Evolutionary conservation across 352 stramenopile genomes (phyloP).

Genomic region (Thalassiosira mediterranea): DNA sequence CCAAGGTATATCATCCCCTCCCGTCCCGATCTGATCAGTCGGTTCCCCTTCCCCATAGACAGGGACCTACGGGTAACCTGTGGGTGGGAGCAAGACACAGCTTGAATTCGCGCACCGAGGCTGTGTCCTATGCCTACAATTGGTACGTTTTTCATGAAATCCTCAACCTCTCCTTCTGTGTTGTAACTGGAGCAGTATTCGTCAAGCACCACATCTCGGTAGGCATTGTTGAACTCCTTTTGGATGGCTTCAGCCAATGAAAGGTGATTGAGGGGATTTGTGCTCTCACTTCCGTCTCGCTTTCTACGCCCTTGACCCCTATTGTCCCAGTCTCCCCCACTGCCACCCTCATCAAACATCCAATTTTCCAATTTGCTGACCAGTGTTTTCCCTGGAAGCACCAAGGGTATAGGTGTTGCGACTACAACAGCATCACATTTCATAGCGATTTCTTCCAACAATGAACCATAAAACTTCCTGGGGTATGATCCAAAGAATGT

Average conservation of each 20-base stretch:
- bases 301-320: too few relatives aligned
- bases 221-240: conserved; percentile 68
- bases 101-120: conserved; percentile 64
- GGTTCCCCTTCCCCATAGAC: conserved; percentile 61
- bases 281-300: too few relatives aligned
- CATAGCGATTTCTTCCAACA: conserved; percentile 66
- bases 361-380: conserved; percentile 38
- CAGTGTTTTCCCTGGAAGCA: conserved; percentile 54
- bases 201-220: conserved; percentile 69
- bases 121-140: conserved; percentile 76
- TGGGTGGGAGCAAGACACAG: conserved; percentile 44
- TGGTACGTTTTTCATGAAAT: conserved; percentile 56
- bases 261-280: conserved; percentile 67
- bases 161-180: conserved; percentile 41
- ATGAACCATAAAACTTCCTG: conserved; percentile 65
- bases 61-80: conserved; percentile 54
- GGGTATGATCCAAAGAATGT: conserved; percentile 77
- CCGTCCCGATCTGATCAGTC: conserved; percentile 46
- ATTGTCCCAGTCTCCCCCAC: neutral
- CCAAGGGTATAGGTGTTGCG: conserved; percentile 70
- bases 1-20: conserved; percentile 56
- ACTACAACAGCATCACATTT: conserved; percentile 69
- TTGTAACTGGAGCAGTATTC: conserved; percentile 62
- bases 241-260: conserved; percentile 55
- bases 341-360: conserved; percentile 38